phyloP scores from a whole-genome alignment of 495 filamentous ascomycete species.

The Hyaloscypha variabilis region DNA sequence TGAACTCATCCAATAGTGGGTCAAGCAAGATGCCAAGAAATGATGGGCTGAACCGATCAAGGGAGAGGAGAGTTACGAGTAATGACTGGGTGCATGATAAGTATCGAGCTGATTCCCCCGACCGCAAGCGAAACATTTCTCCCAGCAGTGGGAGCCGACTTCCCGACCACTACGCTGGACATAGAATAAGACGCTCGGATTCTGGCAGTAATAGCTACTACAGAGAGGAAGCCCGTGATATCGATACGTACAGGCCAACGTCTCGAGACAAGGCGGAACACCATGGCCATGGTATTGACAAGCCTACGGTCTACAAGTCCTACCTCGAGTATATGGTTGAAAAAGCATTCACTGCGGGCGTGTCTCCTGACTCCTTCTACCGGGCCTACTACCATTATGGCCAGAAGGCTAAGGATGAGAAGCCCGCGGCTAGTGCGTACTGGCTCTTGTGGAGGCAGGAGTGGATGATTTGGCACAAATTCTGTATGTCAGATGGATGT shows the following conservation, averaged over 20 bases:
- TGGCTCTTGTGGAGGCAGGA: slow-evolving; percentile 4
- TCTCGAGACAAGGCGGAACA: background rate
- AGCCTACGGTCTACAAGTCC: background rate
- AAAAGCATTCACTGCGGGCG: background rate
- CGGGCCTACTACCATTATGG: background rate
- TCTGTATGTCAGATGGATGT: slow-evolving; percentile 4
- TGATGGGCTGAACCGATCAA: too few species aligned
- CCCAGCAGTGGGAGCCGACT: background rate
- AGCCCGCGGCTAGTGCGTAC: background rate
- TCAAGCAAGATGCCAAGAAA: background rate
- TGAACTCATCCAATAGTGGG: background rate
- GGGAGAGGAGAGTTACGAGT: background rate
- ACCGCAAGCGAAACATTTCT: background rate
- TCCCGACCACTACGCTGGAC: background rate
- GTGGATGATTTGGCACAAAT: slow-evolving; percentile 10
- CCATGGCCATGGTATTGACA: background rate
- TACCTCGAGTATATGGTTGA: background rate
- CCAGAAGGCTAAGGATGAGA: background rate
- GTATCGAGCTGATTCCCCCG: background rate
- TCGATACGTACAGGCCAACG: background rate
- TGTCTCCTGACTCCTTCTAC: background rate
- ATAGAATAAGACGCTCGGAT: background rate
- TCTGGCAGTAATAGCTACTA: background rate
- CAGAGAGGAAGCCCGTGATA: background rate
- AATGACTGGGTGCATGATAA: background rate